phyloP scores from a whole-genome alignment of 1,284 basidiomycete genomes.

The Apiotrichum akiyoshidainum region DNA sequence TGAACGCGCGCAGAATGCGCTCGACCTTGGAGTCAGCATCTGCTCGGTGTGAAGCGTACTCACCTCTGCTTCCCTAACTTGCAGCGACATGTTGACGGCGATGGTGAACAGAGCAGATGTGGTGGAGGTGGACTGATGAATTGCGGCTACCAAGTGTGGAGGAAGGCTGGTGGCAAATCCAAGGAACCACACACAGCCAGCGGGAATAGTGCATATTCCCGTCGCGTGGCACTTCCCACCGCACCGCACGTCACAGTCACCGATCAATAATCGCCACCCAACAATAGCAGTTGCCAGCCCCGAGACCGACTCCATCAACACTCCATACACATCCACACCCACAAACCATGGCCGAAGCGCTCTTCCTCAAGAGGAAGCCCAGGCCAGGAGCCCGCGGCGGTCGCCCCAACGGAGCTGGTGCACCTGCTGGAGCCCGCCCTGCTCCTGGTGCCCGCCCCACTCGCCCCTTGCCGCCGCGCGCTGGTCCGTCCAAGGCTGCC shows the following conservation, averaged over 20 bases:
- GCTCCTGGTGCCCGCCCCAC: conserved; percentile 2
- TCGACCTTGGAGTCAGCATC: conserved; percentile 48
- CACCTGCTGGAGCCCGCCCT: neutral
- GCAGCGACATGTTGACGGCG: neutral
- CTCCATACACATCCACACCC: neutral
- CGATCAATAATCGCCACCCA: neutral
- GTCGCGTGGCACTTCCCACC: neutral
- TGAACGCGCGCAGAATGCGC: conserved; percentile 56
- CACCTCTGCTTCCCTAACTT: conserved; percentile 38
- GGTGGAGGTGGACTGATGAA: too few relatives aligned
- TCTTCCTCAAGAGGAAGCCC: conserved; percentile 41
- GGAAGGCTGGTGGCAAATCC: neutral
- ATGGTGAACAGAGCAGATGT: too few relatives aligned
- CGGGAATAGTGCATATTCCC: too few relatives aligned
- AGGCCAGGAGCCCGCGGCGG: conserved; percentile 3
- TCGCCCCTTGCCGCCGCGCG: conserved; percentile 4
- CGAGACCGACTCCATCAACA: neutral
- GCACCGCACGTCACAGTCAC: neutral
- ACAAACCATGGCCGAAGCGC: conserved; percentile 29
- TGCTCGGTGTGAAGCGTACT: conserved; percentile 6
- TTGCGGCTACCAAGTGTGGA: too few relatives aligned
- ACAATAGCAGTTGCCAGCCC: neutral
- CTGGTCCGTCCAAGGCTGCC: neutral
- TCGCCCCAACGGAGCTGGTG: neutral
- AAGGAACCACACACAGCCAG: neutral